Evolutionary conservation across 2,329 filamentous ascomycete genomes (phyloP).

Genomic region (Aspergillus sp.): DNA sequence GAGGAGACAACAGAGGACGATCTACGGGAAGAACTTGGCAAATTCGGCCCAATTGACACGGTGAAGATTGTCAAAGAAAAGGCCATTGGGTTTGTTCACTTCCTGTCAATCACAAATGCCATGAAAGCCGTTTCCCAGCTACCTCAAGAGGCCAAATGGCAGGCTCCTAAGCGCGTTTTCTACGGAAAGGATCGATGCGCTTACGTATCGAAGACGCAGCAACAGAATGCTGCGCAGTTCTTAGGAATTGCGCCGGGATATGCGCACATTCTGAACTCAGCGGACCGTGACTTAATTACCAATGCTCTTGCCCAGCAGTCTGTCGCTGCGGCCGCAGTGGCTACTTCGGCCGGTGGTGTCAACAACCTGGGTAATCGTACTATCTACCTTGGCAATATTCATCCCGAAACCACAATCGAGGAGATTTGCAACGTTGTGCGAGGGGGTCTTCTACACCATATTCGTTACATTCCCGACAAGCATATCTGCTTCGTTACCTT

Average conservation of each 20-base stretch:
- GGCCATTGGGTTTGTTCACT: slow-evolving; percentile 96
- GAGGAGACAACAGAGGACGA: slow-evolving; percentile 92
- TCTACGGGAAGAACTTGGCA: slow-evolving; percentile 88
- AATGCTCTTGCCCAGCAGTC: slow-evolving; percentile 96
- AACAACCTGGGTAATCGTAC: slow-evolving; percentile 97
- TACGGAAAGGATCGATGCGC: slow-evolving; percentile 98
- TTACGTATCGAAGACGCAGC: slow-evolving; percentile 98
- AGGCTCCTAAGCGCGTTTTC: slow-evolving; percentile 90
- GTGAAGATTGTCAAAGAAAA: slow-evolving; percentile 98
- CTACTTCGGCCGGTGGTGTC: slow-evolving; percentile 92
- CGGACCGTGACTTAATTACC: slow-evolving; percentile 94
- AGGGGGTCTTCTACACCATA: slow-evolving; percentile 92
- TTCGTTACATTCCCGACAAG: slow-evolving; percentile 99
- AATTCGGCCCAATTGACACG: slow-evolving; percentile 95
- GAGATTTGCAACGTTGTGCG: slow-evolving; percentile 99
- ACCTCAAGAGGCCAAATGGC: slow-evolving; percentile 95
- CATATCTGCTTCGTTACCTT: slow-evolving; percentile 99
- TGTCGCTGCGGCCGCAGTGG: slow-evolving; percentile 92
- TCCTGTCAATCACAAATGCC: slow-evolving; percentile 93
- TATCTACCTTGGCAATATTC: slow-evolving; percentile 97
- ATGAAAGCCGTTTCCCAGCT: slow-evolving; percentile 98
- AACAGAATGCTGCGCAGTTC: slow-evolving; percentile 98
- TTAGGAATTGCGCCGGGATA: slow-evolving; percentile 95
- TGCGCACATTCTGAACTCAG: slow-evolving; percentile 91
- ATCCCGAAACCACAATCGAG: slow-evolving; percentile 97